Conservation (phyloP, 345 rosid genomes). For the Kernera saxatilis region DNA sequence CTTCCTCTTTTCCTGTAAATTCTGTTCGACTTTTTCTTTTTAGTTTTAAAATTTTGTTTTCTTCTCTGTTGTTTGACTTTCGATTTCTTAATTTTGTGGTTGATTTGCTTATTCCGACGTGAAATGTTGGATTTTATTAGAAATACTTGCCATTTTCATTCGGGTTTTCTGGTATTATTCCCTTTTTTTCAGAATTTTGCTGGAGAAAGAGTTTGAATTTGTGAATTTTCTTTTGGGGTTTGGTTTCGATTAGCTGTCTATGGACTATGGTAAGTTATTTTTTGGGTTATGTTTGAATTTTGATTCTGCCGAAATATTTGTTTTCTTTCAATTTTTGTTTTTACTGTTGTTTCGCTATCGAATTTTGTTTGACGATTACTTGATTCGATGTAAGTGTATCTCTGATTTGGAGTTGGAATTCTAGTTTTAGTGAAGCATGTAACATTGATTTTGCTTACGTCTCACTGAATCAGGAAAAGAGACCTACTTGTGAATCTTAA, state of each 20-base stretch:
- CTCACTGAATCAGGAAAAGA: background rate
- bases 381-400: slow-evolving; percentile 6
- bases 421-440: slow-evolving; percentile 1
- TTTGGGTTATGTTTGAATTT: background rate
- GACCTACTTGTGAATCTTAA: background rate
- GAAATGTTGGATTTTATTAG: background rate
- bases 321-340: background rate
- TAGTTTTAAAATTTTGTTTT: background rate
- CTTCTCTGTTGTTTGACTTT: slow-evolving; percentile 10
- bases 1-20: slow-evolving; percentile 1
- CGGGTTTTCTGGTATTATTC: background rate
- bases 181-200: background rate
- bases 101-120: background rate
- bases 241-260: background rate
- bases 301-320: background rate
- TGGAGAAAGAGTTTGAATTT: background rate
- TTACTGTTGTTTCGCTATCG: background rate
- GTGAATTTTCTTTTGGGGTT: background rate
- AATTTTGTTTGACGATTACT: background rate
- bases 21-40: background rate
- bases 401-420: background rate
- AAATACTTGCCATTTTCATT: background rate
- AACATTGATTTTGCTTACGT: background rate
- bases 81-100: slow-evolving; percentile 6
- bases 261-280: background rate